Conservation (phyloP, 2,329 filamentous ascomycete genomes). For the Ceratocystis lukuohia region DNA sequence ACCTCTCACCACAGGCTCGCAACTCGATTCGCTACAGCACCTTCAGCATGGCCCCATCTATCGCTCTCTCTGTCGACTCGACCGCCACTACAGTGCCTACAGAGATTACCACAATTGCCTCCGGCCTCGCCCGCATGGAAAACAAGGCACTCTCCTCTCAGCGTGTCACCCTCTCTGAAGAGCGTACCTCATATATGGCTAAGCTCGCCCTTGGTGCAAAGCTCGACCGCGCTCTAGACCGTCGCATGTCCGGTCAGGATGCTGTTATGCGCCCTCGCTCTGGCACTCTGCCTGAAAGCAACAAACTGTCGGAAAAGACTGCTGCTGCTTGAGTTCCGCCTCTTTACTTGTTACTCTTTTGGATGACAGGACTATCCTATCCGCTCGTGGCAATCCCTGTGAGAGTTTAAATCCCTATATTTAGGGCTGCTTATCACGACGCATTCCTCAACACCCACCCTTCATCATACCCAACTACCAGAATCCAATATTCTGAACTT, state of each 20-base stretch:
- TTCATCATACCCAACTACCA: not conserved
- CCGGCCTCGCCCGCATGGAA: constrained; percentile 73
- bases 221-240: constrained; percentile 71
- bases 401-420: not conserved
- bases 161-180: constrained; percentile 61
- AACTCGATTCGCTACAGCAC: constrained; percentile 46
- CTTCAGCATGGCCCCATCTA: constrained; percentile 45
- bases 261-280: constrained; percentile 59
- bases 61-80: constrained; percentile 40
- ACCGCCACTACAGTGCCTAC: constrained; percentile 27
- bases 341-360: not conserved
- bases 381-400: not conserved
- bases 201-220: constrained; percentile 84
- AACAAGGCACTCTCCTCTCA: constrained; percentile 75
- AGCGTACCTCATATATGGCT: constrained; percentile 69
- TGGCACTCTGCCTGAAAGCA: constrained; percentile 30
- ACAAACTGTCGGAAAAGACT: constrained; percentile 21
- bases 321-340: not conserved
- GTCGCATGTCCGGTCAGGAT: constrained; percentile 79
- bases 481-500: not conserved
- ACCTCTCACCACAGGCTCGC: constrained; percentile 30
- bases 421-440: not conserved
- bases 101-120: constrained; percentile 57
- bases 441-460: not conserved
- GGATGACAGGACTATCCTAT: not conserved